phyloP scores from a whole-genome alignment of 2,329 filamentous ascomycete genomes.

The Cryphonectria carpinicola region DNA sequence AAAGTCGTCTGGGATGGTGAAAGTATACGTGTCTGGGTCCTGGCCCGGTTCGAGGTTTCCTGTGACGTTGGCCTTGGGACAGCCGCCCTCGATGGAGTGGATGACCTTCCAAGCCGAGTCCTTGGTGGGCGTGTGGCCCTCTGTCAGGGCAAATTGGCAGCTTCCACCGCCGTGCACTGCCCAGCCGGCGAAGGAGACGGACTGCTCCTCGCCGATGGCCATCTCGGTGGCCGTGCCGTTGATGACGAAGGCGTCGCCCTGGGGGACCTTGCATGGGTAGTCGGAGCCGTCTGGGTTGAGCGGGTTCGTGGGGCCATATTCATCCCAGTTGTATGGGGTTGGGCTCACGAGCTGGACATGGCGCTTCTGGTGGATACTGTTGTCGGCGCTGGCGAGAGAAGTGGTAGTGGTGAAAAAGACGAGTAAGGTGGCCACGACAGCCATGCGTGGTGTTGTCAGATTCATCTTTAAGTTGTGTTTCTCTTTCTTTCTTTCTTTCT shows the following conservation, averaged over 20 bases:
- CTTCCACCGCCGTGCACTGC: slow-evolving; percentile 75
- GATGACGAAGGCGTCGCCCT: slow-evolving; percentile 42
- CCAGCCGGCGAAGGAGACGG: slow-evolving; percentile 58
- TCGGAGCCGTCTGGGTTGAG: slow-evolving; percentile 58
- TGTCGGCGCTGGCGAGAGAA: not conserved
- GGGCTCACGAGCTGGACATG: slow-evolving; percentile 68
- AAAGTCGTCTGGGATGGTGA: slow-evolving; percentile 62
- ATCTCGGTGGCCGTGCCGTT: slow-evolving; percentile 53
- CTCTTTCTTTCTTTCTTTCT: slow-evolving; percentile 1
- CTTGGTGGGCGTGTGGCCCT: slow-evolving; percentile 55
- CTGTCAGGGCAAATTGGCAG: slow-evolving; percentile 62
- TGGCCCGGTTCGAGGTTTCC: slow-evolving; percentile 53
- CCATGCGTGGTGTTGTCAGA: not conserved
- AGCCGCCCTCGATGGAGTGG: slow-evolving; percentile 71
- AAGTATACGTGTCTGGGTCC: slow-evolving; percentile 55
- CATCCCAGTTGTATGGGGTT: slow-evolving; percentile 50
- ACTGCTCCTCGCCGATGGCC: slow-evolving; percentile 57
- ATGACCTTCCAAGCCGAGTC: slow-evolving; percentile 70
- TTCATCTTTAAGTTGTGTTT: not conserved
- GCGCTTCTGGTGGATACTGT: slow-evolving; percentile 4
- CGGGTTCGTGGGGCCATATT: slow-evolving; percentile 58
- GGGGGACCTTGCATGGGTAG: slow-evolving; percentile 70
- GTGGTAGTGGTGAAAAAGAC: not conserved
- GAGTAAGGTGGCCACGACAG: not conserved
- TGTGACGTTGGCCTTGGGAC: slow-evolving; percentile 55